phyloP scores from a whole-genome alignment of 257 asterid genomes.

The Solanum paucissectum region DNA sequence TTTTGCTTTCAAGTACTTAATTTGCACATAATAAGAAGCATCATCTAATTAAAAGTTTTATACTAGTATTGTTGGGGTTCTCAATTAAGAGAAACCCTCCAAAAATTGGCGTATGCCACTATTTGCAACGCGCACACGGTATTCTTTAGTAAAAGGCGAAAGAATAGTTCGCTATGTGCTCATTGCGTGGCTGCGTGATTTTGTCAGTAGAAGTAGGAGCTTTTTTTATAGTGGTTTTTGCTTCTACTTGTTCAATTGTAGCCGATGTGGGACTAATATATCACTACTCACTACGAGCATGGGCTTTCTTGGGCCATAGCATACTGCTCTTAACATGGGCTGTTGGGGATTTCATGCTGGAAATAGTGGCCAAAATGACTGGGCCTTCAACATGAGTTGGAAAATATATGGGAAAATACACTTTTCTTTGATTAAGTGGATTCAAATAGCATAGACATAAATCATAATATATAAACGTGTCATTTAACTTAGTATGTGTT shows the following conservation, averaged over 20 bases:
- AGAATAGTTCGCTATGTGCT: conserved; percentile 8
- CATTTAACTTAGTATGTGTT: not conserved
- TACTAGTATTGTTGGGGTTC: not conserved
- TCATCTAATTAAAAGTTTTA: too few relatives aligned
- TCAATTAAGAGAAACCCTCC: not conserved
- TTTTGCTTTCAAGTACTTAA: rapidly evolving
- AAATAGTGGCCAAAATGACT: not conserved
- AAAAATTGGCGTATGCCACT: conserved; percentile 1
- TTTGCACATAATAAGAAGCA: not conserved
- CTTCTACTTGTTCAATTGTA: not conserved
- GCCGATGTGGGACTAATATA: not conserved
- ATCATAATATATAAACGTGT: too few relatives aligned
- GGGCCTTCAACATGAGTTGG: not conserved
- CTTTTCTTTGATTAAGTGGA: not conserved
- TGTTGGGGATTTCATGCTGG: not conserved
- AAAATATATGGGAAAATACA: not conserved
- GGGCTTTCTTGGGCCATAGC: not conserved
- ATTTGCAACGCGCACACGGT: not conserved
- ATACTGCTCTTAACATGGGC: not conserved
- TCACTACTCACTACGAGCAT: not conserved
- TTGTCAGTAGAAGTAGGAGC: rapidly evolving
- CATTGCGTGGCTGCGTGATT: not conserved
- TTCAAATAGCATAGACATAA: too few relatives aligned
- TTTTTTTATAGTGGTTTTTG: not conserved
- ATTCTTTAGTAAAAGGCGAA: conserved; percentile 16